Conservation (phyloP, 306 rosid species). For the Chamaecrista fasciculata region DNA sequence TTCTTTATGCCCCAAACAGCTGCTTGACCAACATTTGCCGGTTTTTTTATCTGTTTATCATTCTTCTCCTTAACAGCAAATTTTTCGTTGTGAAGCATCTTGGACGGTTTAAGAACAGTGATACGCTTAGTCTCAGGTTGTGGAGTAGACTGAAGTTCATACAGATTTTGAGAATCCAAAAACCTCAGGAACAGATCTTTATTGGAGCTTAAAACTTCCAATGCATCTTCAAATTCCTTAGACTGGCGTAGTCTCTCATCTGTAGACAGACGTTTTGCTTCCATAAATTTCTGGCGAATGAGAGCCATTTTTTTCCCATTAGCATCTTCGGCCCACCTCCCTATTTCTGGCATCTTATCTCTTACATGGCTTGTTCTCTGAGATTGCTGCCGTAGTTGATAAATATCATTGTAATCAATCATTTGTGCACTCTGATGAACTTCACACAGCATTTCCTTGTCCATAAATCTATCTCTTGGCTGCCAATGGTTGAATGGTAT, state of each 20-base stretch:
- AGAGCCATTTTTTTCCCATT: conserved; percentile 16
- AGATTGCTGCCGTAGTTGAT: conserved; percentile 75
- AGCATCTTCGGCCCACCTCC: conserved; percentile 46
- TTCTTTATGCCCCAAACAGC: conserved; percentile 48
- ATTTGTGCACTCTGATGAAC: conserved; percentile 46
- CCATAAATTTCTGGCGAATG: conserved; percentile 59
- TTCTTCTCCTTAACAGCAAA: conserved; percentile 40
- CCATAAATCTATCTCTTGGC: conserved; percentile 47
- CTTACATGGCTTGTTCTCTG: conserved; percentile 47
- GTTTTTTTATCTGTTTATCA: conserved; percentile 45
- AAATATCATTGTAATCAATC: conserved; percentile 48
- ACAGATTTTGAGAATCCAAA: conserved; percentile 63
- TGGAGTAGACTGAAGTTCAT: conserved; percentile 54
- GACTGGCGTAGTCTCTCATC: conserved; percentile 75
- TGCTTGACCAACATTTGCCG: conserved; percentile 42
- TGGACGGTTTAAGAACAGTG: conserved; percentile 84
- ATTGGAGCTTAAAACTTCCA: conserved; percentile 85
- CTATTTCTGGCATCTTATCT: conserved; percentile 62
- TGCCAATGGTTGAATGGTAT: conserved; percentile 50
- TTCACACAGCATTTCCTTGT: conserved; percentile 52
- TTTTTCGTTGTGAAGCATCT: conserved; percentile 53
- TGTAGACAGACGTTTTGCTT: conserved; percentile 67
- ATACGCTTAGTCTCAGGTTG: conserved; percentile 58
- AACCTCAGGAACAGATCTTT: conserved; percentile 66
- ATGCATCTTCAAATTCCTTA: conserved; percentile 77